Conservation (phyloP, 2,329 filamentous ascomycete species). For the Davidsoniella neocaledoniae region DNA sequence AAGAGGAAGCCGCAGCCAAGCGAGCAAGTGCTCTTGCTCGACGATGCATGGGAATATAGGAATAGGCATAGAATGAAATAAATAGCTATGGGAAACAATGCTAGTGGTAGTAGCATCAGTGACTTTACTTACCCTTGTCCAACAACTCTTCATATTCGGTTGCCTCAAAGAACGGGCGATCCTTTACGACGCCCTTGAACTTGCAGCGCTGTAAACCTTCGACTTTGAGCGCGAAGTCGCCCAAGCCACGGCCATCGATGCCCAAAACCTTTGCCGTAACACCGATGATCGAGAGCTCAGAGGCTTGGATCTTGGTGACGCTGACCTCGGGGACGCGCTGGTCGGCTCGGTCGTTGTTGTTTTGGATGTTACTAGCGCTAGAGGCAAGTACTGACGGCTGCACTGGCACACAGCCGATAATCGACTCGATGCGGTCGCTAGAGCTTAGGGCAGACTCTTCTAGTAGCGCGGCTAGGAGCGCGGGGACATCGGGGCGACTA, state of each 20-base stretch:
- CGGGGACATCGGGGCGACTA: slow-evolving; percentile 70
- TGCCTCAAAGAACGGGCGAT: slow-evolving; percentile 74
- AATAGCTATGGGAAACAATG: not conserved
- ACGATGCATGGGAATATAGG: slow-evolving; percentile 14
- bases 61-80: slow-evolving; percentile 3
- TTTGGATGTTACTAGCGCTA: slow-evolving; percentile 35
- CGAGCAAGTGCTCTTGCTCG: too few species aligned
- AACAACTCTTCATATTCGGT: slow-evolving; percentile 49
- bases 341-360: slow-evolving; percentile 49
- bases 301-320: slow-evolving; percentile 42
- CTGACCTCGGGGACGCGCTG: slow-evolving; percentile 31
- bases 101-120: not conserved
- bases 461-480: slow-evolving; percentile 73
- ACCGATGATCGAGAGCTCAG: slow-evolving; percentile 68
- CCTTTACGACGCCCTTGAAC: slow-evolving; percentile 56
- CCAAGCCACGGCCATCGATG: slow-evolving; percentile 56
- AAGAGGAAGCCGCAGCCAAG: too few species aligned
- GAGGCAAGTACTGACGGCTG: slow-evolving; percentile 56
- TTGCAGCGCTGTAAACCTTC: slow-evolving; percentile 68
- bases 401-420: slow-evolving; percentile 79
- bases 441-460: slow-evolving; percentile 54
- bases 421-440: slow-evolving; percentile 43
- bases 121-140: slow-evolving; percentile 41
- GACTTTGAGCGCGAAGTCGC: slow-evolving; percentile 69
- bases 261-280: slow-evolving; percentile 63